phyloP scores from a whole-genome alignment of 768 basidiomycete genomes.

The Rhizopogon rudus region DNA sequence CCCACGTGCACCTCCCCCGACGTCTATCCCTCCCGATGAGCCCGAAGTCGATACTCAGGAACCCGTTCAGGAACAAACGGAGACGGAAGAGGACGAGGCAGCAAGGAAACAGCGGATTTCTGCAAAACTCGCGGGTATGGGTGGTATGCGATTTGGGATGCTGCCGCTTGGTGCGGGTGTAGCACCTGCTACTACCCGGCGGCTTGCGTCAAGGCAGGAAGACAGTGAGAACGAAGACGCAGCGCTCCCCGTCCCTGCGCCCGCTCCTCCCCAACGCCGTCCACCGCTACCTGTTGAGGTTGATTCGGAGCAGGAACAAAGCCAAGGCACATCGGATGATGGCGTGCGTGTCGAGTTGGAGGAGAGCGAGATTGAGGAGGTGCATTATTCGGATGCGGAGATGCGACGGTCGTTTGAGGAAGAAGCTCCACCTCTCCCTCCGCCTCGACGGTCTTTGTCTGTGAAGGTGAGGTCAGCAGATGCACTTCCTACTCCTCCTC shows the following conservation, averaged over 20 bases:
- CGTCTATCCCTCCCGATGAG: conserved; percentile 25
- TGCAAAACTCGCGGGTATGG: conserved; percentile 49
- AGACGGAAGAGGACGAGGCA: conserved; percentile 60
- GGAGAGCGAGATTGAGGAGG: conserved; percentile 71
- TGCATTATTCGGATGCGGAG: conserved; percentile 49
- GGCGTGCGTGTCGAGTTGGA: conserved; percentile 63
- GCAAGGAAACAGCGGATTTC: conserved; percentile 52
- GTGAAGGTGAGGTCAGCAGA: conserved; percentile 20
- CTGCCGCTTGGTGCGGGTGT: conserved; percentile 28
- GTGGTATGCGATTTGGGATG: conserved; percentile 57
- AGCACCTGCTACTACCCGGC: conserved; percentile 11
- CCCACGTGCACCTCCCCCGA: conserved; percentile 32
- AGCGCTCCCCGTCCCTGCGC: conserved; percentile 22
- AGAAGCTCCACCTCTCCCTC: conserved; percentile 46
- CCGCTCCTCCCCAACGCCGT: conserved; percentile 26
- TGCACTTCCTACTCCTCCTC: conserved; percentile 44
- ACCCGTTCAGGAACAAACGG: conserved; percentile 19
- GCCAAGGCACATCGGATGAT: conserved; percentile 47
- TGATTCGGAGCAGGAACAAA: conserved; percentile 4
- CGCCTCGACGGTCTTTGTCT: conserved; percentile 36
- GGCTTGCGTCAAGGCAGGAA: conserved; percentile 13
- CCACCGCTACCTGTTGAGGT: conserved; percentile 17
- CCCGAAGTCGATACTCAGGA: conserved; percentile 14
- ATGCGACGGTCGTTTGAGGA: conserved; percentile 38
- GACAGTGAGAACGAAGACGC: conserved; percentile 27